Base-by-base conservation (phyloP, 371 early-diverging fungal species). In the Actinomucor elegans region DNA sequence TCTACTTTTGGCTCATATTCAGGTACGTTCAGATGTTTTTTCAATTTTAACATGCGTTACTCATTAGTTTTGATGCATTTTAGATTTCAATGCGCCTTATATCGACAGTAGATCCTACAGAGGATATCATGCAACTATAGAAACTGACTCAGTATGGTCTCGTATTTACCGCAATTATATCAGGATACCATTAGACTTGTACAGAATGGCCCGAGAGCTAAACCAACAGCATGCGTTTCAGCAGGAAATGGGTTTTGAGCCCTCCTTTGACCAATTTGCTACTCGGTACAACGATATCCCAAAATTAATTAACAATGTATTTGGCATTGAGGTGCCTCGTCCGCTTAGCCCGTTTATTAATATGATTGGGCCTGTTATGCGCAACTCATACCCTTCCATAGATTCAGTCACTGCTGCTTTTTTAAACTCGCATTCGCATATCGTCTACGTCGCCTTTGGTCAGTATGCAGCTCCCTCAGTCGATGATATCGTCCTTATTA, bases 381-480 rank as follows among this genome's bases (percentile, higher is more conserved):
- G 48, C 4, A 21, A 42, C 21, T 14, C n/a, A 0, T 70, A 68
- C 29, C 49, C 63, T 11, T 24, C 55, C 6, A 21, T 74, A 8
- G 47, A 57, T 11, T 9, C 26, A n/a, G n/a, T n/a, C n/a, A n/a
- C n/a, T n/a, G n/a, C n/a, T n/a, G n/a, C n/a, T n/a, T 75, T 66
- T 41, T 34, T 69, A 5, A 48, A 61, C 18, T 11, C n/a, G 3
- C 63, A 63, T 26, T 2, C 15, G 8, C 55, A 48, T 3, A 61
- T 73, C 8, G 58, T 41, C 3, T 77, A 71, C 33, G 35, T 71
- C 6, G 71, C 69, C 0, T 77, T 77, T 53, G 73, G 73, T 0
- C 69, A 71, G 15, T 47, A 55, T 15, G 61, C 45, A 3, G 9
- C 18, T 4, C 36, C 57, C 5, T 18, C 27, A 7, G 12, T 15